A percentile compares a stretch with the other conserved stretches of the same genome.
phyloP scores from a whole-genome alignment of 805 yeast species.

The Cyberlindnera japonica region DNA sequence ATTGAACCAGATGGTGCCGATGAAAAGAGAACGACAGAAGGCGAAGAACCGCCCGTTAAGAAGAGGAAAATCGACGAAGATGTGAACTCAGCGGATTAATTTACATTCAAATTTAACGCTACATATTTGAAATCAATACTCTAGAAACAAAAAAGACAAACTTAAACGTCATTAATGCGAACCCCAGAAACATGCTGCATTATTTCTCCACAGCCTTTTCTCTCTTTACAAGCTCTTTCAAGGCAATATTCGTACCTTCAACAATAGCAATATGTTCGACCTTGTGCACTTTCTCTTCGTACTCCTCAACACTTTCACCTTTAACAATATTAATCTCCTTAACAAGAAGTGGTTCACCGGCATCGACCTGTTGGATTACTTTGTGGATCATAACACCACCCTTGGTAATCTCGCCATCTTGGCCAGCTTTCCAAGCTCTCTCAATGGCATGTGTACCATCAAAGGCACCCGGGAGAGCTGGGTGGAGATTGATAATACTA shows the following conservation, averaged over 20 bases:
- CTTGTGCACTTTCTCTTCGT: conserved; percentile 78
- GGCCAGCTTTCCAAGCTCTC: conserved; percentile 94
- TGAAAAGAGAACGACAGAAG: conserved; percentile 24
- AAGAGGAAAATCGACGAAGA: conserved; percentile 9
- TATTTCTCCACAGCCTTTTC: conserved; percentile 1
- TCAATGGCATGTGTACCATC: conserved; percentile 98
- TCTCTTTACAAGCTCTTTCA: conserved; percentile 28
- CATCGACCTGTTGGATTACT: conserved; percentile 94
- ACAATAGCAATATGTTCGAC: conserved; percentile 91
- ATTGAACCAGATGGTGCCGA: conserved; percentile 13
- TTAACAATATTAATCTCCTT: conserved; percentile 68
- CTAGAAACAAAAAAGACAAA: too few species aligned
- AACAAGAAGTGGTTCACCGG: conserved; percentile 85
- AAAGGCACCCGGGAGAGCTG: conserved; percentile 95
- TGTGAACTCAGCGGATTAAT: neutral
- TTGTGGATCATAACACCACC: conserved; percentile 97
- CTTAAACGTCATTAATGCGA: too few species aligned
- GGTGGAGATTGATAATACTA: conserved; percentile 90
- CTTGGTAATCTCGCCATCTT: conserved; percentile 64
- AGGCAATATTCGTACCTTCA: conserved; percentile 74
- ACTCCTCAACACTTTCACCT: conserved; percentile 73
- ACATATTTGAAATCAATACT: too few species aligned
- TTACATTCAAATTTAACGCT: too few species aligned
- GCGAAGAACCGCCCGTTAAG: conserved; percentile 10
- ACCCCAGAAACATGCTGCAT: too few species aligned